Percentiles rank a stretch among this genome's conserved stretches.
Evolutionary conservation across 2,329 filamentous ascomycete genomes (phyloP).

Genomic region (Sporothrix inflata): DNA sequence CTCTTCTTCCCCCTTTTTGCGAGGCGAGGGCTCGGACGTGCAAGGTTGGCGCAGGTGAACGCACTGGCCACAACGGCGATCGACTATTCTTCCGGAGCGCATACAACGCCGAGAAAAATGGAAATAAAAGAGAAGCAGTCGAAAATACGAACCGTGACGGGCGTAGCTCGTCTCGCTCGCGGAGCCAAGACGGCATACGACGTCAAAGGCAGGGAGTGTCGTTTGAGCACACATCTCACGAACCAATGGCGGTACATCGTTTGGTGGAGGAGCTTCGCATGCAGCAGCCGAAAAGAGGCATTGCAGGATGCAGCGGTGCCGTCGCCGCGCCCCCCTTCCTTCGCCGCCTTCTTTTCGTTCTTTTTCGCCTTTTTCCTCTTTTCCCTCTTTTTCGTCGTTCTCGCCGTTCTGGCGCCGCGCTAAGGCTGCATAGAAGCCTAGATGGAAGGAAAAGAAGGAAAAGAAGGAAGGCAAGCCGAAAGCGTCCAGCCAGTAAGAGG

Average conservation of each 20-base stretch:
- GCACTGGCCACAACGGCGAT: not conserved
- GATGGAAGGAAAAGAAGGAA: slow-evolving; percentile 19
- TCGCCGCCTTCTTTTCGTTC: not conserved
- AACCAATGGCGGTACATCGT: not conserved
- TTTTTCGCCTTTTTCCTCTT: not conserved
- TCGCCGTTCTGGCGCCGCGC: slow-evolving; percentile 16
- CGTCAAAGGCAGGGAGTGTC: no score
- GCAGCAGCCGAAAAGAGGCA: not conserved
- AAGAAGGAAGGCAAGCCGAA: slow-evolving; percentile 18
- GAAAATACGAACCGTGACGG: not conserved
- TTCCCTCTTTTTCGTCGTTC: not conserved
- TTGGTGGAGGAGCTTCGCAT: not conserved
- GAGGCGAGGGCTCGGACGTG: not conserved
- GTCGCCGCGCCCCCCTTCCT: not conserved
- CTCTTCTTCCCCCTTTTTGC: not conserved
- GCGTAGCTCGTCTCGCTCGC: not conserved
- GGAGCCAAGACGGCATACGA: not conserved
- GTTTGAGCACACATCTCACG: not conserved
- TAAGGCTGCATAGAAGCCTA: slow-evolving; percentile 24
- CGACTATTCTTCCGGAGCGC: no score
- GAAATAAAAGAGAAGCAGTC: no score
- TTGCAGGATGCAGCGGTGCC: not conserved
- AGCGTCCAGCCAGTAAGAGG: not conserved
- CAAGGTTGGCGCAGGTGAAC: not conserved
- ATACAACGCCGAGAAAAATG: no score